Evolutionary conservation across 495 filamentous ascomycete genomes (phyloP), one percentile per base, ranked within the genome.

Genomic region (Aspergillus hancockii): DNA sequence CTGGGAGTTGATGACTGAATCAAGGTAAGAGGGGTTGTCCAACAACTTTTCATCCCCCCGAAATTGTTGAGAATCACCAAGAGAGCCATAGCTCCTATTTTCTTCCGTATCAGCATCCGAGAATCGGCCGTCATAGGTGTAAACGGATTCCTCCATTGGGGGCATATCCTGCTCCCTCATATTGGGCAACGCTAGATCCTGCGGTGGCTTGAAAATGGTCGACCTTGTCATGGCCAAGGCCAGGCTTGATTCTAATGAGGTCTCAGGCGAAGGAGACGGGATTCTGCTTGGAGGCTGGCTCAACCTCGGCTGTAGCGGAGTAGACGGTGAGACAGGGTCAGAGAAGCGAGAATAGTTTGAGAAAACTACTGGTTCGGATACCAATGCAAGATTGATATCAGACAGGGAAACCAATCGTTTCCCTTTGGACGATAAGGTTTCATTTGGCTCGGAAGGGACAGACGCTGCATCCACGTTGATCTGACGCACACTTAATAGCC

Each of bases 351-450:
- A 75, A 57, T 90, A 76, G 7, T 82, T 83, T 9, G 88, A 85
- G 61, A 93, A 93, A 0, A 92, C 77, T 43, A 84, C 80, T 16
- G 89, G 83, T 54, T 92, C 88, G 16, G 90, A 89, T 38, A 91
- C 84, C 38, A 94, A 74, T 46, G 82, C 81, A 7, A 84, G 79
- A 34, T 84, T 80, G 56, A 92, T 85, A 54, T 83, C 83, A 32
- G 76, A 76, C 22, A 93, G 69, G 16, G 78, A 81, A 25, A 94
- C 74, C 32, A 83, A 80, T 49, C 90, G 80, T 67, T 87, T 91
- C 38, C 88, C 86, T 49, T 83, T 63, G 4, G 52, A 54, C 21
- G 68, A 61, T 13, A 54, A 18, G 6, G 46, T 56, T 2, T 68
- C 76, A 54, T 74, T 75, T 0, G 65, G 52, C 1, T 65, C 67